Evolutionary conservation across 176 grass and related monocot genomes (phyloP).

Genomic region (bread wheat (Triticum aestivum)): IWGSC_CS_RefSeq_v2.1 NC_057807.1:281300552-281301051

Average conservation of each 20-base stretch:
- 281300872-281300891: conserved; percentile 3
- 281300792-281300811: not conserved
- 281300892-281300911: conserved; percentile 38
- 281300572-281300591: not conserved
- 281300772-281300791: not conserved
- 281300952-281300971: not conserved
- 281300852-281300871: not conserved
- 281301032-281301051: conserved; percentile 66
- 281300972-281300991: not conserved
- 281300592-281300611: not conserved
- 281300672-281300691: not conserved
- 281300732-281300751: not conserved
- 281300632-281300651: not conserved
- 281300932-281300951: conserved; percentile 40
- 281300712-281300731: not conserved
- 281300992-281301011: not conserved
- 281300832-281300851: not conserved
- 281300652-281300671: not conserved
- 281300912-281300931: conserved; percentile 67
- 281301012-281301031: conserved; percentile 49
- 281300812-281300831: not conserved
- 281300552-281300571: not conserved
- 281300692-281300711: not conserved
- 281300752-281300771: conserved; percentile 7
- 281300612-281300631: not conserved